Evolutionary conservation across 2,329 filamentous ascomycete genomes (phyloP).

Genomic region (Monilinia fructigena): DNA sequence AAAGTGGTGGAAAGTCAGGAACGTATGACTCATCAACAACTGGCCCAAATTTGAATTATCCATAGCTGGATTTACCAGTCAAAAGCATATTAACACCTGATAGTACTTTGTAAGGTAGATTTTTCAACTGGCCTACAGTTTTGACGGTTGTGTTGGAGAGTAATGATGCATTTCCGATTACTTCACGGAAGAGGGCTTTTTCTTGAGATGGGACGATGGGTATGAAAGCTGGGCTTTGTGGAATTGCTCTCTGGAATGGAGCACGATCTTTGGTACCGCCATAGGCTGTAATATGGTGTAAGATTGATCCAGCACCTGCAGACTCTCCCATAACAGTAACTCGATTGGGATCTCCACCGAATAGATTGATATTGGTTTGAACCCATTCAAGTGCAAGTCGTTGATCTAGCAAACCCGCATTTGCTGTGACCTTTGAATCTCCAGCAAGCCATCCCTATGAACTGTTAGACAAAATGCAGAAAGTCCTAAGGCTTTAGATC

Average conservation of each 20-base stretch:
- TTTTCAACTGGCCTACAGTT: background rate
- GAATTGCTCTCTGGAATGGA: slow-evolving; percentile 46
- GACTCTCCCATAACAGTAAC: slow-evolving; percentile 53
- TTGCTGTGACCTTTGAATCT: slow-evolving; percentile 43
- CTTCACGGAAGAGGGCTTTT: background rate
- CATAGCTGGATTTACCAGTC: slow-evolving; percentile 35
- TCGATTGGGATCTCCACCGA: slow-evolving; percentile 52
- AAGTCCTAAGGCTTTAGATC: background rate
- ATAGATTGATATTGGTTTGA: slow-evolving; percentile 51
- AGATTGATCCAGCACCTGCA: slow-evolving; percentile 52
- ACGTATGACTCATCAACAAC: slow-evolving; percentile 46
- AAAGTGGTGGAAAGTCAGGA: slow-evolving; percentile 46
- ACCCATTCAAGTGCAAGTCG: slow-evolving; percentile 58
- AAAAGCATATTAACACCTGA: background rate
- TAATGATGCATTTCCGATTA: slow-evolving; percentile 12
- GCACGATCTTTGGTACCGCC: slow-evolving; percentile 42
- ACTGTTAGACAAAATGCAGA: background rate
- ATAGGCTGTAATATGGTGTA: slow-evolving; percentile 55
- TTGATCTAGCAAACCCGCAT: slow-evolving; percentile 54
- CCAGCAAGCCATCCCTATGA: slow-evolving; percentile 9
- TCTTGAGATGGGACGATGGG: slow-evolving; percentile 12
- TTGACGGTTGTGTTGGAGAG: background rate
- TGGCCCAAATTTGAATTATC: slow-evolving; percentile 43
- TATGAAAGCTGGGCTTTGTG: slow-evolving; percentile 35
- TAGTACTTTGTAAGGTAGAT: background rate